Conservation (phyloP, 1,284 basidiomycete genomes). For the Boletus smithii region DNA sequence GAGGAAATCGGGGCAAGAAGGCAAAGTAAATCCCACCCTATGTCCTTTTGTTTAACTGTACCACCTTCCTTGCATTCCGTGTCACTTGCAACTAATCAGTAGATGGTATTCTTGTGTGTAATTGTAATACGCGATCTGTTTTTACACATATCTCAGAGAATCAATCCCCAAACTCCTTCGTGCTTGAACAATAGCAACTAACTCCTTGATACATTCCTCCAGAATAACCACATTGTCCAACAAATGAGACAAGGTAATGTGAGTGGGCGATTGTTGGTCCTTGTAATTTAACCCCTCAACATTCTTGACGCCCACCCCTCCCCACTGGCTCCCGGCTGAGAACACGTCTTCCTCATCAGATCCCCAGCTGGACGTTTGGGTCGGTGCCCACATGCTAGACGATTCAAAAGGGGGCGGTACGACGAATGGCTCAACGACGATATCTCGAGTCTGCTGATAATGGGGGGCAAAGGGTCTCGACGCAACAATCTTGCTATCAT, state of each 20-base stretch:
- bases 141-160: conserved; percentile 67
- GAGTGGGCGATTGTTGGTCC: conserved; percentile 33
- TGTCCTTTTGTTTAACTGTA: background rate
- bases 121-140: background rate
- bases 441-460: conserved; percentile 74
- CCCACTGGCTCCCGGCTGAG: conserved; percentile 52
- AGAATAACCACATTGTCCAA: conserved; percentile 95
- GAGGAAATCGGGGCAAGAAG: conserved; percentile 34
- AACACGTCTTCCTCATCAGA: conserved; percentile 68
- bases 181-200: conserved; percentile 84
- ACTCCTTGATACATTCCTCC: conserved; percentile 94
- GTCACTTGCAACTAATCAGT: background rate
- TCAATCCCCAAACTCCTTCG: conserved; percentile 86
- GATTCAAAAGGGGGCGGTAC: conserved; percentile 51
- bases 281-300: conserved; percentile 27
- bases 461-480: conserved; percentile 83
- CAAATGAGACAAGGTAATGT: conserved; percentile 75
- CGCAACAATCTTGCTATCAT: conserved; percentile 44
- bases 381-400: conserved; percentile 60
- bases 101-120: conserved; percentile 6
- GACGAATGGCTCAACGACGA: conserved; percentile 69
- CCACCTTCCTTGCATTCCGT: background rate
- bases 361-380: conserved; percentile 49
- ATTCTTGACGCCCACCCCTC: conserved; percentile 37
- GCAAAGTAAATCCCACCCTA: conserved; percentile 21